A percentile compares a stretch with the other conserved stretches of the same genome.
Evolutionary conservation across 2,329 filamentous ascomycete species (phyloP).

Genomic region (Aureobasidium subglaciale): DNA sequence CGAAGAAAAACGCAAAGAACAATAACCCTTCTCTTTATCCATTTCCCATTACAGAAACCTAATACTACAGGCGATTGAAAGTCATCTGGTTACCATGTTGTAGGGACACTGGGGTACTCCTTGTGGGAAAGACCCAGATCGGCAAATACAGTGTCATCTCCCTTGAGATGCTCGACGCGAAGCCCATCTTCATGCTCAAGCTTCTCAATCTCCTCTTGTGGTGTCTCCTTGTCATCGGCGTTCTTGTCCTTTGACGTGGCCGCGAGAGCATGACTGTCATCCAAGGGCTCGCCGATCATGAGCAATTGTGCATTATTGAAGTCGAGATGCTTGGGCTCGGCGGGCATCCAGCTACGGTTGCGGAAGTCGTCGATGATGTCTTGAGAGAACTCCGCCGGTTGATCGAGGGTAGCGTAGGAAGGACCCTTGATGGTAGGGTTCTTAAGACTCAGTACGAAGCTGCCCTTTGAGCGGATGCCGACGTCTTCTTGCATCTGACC

Average conservation of each 20-base stretch:
- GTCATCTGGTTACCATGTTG: conserved; percentile 46
- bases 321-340: conserved; percentile 66
- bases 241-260: conserved; percentile 51
- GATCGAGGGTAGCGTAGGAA: conserved; percentile 53
- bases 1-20: neutral
- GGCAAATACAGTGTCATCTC: conserved; percentile 55
- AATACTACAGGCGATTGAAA: neutral
- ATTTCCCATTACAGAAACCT: neutral
- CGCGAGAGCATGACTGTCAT: conserved; percentile 52
- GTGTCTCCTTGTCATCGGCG: conserved; percentile 51
- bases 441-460: conserved; percentile 72
- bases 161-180: conserved; percentile 54
- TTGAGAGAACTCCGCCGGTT: conserved; percentile 62
- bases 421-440: conserved; percentile 68
- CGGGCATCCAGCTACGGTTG: conserved; percentile 65
- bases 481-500: conserved; percentile 69
- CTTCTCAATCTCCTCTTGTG: conserved; percentile 64
- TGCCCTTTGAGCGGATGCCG: conserved; percentile 63
- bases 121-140: conserved; percentile 54
- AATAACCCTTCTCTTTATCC: neutral
- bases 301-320: conserved; percentile 70
- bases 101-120: conserved; percentile 57
- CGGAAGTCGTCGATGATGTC: conserved; percentile 67
- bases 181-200: conserved; percentile 68
- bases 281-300: conserved; percentile 62